phyloP scores from a whole-genome alignment of 495 filamentous ascomycete genomes.

The Usnea hakonensis region DNA sequence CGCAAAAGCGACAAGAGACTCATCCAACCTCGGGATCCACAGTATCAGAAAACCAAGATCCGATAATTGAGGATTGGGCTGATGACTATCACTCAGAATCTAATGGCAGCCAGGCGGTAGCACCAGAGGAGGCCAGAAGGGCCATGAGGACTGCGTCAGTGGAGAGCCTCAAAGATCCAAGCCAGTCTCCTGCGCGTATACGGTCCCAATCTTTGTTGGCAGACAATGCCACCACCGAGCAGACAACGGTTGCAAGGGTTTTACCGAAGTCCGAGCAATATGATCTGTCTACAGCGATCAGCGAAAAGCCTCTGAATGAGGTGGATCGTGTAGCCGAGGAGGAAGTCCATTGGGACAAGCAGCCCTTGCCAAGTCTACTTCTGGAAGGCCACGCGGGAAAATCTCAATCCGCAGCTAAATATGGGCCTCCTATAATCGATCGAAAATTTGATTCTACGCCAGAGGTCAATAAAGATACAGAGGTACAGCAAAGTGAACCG shows the following conservation, averaged over 20 bases:
- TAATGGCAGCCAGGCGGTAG: not conserved
- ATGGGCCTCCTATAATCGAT: not conserved
- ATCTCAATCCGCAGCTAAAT: not conserved
- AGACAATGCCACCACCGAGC: not conserved
- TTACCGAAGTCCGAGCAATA: not conserved
- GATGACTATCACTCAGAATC: not conserved
- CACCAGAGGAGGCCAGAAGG: not conserved
- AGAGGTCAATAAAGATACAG: not conserved
- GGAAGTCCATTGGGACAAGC: not conserved
- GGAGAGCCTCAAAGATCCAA: not conserved
- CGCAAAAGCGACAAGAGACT: conserved; percentile 1
- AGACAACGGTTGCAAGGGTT: not conserved
- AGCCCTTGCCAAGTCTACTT: not conserved
- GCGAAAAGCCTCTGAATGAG: not conserved
- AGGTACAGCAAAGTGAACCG: not conserved
- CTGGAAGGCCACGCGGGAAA: not conserved
- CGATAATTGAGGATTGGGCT: not conserved
- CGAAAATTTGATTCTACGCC: not conserved
- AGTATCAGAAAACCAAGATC: not conserved
- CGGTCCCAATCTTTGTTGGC: not conserved
- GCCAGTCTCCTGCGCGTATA: not conserved
- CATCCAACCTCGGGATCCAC: not conserved
- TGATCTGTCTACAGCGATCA: not conserved
- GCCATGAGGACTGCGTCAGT: not conserved
- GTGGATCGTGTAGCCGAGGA: not conserved